Conservation (phyloP, 805 yeast species). For the Cyberlindnera misumaiensis region DNA sequence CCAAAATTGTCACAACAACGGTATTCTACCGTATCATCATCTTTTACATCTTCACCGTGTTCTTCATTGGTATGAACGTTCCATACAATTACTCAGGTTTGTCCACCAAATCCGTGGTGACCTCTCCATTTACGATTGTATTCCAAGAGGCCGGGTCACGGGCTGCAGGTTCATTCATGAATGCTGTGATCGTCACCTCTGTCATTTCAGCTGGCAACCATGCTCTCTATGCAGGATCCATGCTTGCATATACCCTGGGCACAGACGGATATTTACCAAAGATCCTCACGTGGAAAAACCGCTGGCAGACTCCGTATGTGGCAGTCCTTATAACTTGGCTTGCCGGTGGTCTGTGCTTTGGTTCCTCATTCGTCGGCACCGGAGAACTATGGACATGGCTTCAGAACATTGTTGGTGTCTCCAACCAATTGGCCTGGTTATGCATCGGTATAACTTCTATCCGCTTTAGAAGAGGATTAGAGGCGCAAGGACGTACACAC, state of each 20-base stretch:
- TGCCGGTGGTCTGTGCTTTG: conserved; percentile 53
- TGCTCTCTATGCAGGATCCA: conserved; percentile 47
- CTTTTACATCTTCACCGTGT: conserved; percentile 41
- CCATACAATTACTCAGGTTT: conserved; percentile 42
- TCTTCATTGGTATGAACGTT: conserved; percentile 45
- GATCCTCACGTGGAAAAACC: conserved; percentile 34
- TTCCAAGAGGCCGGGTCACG: conserved; percentile 57
- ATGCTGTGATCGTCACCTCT: conserved; percentile 53
- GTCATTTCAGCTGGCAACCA: conserved; percentile 44
- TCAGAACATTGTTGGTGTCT: conserved; percentile 45
- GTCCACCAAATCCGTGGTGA: conserved; percentile 51
- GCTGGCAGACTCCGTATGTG: conserved; percentile 41
- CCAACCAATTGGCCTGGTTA: conserved; percentile 47
- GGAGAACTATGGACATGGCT: conserved; percentile 50
- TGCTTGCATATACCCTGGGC: conserved; percentile 47
- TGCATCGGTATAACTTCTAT: conserved; percentile 42
- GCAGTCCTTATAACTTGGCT: conserved; percentile 45
- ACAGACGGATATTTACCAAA: conserved; percentile 45
- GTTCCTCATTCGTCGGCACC: conserved; percentile 48
- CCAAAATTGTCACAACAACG: conserved; percentile 47
- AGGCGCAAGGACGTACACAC: conserved; percentile 35
- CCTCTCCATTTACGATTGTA: conserved; percentile 62
- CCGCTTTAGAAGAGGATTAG: conserved; percentile 41
- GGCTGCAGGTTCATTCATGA: conserved; percentile 53
- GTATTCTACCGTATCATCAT: conserved; percentile 49